Base-by-base conservation (phyloP, 2,329 filamentous ascomycete species). In the Hypocrella siamensis region DNA sequence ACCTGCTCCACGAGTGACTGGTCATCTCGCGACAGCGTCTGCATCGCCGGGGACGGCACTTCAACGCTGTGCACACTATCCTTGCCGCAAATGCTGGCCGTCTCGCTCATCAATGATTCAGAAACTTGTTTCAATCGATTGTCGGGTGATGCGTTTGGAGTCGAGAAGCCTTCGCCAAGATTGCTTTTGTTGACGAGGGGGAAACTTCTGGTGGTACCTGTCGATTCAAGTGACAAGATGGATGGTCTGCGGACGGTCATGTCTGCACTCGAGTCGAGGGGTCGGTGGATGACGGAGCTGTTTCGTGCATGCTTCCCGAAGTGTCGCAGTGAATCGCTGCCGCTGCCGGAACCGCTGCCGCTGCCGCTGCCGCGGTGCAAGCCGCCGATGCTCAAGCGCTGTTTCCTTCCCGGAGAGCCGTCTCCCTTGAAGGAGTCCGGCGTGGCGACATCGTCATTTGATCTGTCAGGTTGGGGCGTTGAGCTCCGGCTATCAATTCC, bases 161-260 rank as follows among this genome's bases (percentile, higher is more conserved):
- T 69, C 24, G 63, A 42, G 11, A 67, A 49, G 5, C 62, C 64
- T 19, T 54, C 59, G 31, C 55, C 60, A 7, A 56, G 46, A 38
- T 58, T 15, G 27, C 60, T 44, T 42, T 60, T 69, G 41, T 65
- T 68, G 26, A 75, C 61, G 5, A 77, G 56, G 1, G 72, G 72
- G 39, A 77, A 77, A 45, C 69, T 76, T 41, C 73, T 59, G 31
- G 63, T 68, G 2, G 72, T 75, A 12, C 68, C 68, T 1, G 57
- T 61, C 0, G 70, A 76, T 28, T 67, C 65, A 35, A 72, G 59
- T 0, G 69, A 71, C 4, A 69, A 67, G 16, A 66, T 49, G 0
- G 70, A 73, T 5, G 70, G 67, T 2, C 68, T 66, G 42, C 74
- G 68, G 33, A 56, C 34, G 6, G 35, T 49, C 16, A 52, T 49